These are phyloP conservation scores for Hygrocybe punicea DNA, from an alignment of 768 basidiomycete genomes.

Conservation along the genomic window DNA sequence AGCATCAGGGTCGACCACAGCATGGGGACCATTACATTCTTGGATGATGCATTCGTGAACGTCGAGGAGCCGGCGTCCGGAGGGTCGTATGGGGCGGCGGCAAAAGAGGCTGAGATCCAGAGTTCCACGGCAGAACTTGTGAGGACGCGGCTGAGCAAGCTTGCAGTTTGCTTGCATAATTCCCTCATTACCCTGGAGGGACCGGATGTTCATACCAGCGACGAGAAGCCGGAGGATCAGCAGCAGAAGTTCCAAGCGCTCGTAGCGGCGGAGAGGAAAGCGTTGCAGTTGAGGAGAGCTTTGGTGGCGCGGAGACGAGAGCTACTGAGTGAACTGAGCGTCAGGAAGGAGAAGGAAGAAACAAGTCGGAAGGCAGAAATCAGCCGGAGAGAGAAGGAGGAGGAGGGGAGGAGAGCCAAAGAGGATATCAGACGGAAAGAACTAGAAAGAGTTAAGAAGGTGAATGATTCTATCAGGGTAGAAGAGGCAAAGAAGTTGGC, in stretches of 20 bases:
- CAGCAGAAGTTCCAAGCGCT: conserved; percentile 56
- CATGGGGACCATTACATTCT: conserved; percentile 77
- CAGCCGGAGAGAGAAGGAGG: conserved; percentile 62
- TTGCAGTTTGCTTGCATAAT: conserved; percentile 71
- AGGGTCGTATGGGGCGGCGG: conserved; percentile 35
- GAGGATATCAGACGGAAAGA: conserved; percentile 66
- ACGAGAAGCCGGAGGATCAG: conserved; percentile 44
- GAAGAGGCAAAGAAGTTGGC: conserved; percentile 90
- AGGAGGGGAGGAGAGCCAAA: conserved; percentile 55
- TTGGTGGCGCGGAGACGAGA: conserved; percentile 84
- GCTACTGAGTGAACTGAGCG: conserved; percentile 76
- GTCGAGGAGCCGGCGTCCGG: conserved; percentile 34
- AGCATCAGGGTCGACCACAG: conserved; percentile 86
- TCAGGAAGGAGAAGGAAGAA: conserved; percentile 87
- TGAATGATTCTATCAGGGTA: conserved; percentile 72
- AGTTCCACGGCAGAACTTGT: conserved; percentile 70
- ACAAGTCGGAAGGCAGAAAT: conserved; percentile 72
- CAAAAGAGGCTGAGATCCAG: conserved; percentile 51
- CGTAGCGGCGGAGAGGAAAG: conserved; percentile 68
- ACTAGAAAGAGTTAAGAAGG: conserved; percentile 60
- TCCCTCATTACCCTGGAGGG: conserved; percentile 59
- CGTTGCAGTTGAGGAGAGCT: conserved; percentile 70
- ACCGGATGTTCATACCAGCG: conserved; percentile 46
- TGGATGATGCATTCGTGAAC: conserved; percentile 67
- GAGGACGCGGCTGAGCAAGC: conserved; percentile 69